phyloP scores from a whole-genome alignment of 2,329 filamentous ascomycete species.

The Seiridium unicorne region DNA sequence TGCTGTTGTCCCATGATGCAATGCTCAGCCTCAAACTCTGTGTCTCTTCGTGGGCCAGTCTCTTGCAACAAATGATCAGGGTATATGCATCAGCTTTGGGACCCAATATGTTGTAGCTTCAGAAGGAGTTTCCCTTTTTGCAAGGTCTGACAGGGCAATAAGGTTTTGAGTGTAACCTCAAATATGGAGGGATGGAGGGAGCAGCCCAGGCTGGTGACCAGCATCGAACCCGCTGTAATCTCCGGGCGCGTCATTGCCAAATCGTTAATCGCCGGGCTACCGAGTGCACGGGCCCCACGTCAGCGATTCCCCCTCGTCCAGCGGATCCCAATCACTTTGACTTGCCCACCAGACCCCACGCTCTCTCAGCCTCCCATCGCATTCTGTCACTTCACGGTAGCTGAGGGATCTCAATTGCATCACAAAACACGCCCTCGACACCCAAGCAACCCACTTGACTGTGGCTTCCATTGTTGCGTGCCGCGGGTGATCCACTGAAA shows the following conservation, averaged over 20 bases:
- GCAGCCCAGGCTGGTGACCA: no score
- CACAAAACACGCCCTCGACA: not conserved
- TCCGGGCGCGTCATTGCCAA: slow-evolving; percentile 5
- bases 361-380: not conserved
- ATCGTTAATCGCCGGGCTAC: not conserved
- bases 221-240: not conserved
- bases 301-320: not conserved
- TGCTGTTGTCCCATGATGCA: no score
- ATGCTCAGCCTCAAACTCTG: no score
- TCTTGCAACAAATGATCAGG: no score
- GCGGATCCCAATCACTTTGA: slow-evolving; percentile 2
- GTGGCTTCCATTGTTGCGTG: not conserved
- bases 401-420: not conserved
- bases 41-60: no score
- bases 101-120: no score
- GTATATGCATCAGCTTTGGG: no score
- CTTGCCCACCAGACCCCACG: not conserved
- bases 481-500: not conserved
- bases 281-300: not conserved
- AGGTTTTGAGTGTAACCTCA: no score
- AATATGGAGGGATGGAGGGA: no score
- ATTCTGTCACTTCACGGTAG: not conserved
- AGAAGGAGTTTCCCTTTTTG: no score
- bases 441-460: not conserved
- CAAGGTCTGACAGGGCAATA: no score